Evolutionary conservation across 2,329 filamentous ascomycete genomes (phyloP).

Genomic region (Hymenoscyphus scutula): DNA sequence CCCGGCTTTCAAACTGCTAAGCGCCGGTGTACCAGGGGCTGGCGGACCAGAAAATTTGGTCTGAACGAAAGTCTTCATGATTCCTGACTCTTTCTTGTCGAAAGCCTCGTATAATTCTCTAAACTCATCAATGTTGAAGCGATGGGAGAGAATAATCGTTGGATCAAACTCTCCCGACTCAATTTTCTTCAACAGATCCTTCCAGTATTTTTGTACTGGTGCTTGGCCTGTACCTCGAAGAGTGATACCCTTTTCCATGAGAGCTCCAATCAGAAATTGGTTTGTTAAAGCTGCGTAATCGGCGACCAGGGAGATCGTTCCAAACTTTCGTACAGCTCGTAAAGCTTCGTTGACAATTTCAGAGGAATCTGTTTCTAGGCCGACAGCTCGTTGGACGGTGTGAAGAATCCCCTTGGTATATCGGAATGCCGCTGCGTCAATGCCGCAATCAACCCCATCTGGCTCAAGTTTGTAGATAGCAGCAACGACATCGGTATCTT

Average conservation of each 20-base stretch:
- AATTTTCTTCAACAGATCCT: constrained; percentile 66
- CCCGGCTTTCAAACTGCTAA: constrained; percentile 42
- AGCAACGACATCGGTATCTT: constrained; percentile 51
- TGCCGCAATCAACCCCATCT: constrained; percentile 57
- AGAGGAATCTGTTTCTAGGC: constrained; percentile 61
- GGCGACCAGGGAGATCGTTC: constrained; percentile 59
- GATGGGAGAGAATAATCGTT: constrained; percentile 76
- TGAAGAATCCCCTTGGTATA: constrained; percentile 59
- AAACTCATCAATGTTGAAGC: constrained; percentile 71
- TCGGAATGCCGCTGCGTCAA: constrained; percentile 64
- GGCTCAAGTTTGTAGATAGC: constrained; percentile 58
- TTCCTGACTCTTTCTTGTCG: constrained; percentile 58
- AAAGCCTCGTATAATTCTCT: constrained; percentile 63
- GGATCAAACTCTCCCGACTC: constrained; percentile 69
- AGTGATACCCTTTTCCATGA: constrained; percentile 64
- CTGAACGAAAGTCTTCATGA: constrained; percentile 77
- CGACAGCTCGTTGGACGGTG: constrained; percentile 52
- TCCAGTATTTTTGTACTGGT: constrained; percentile 75
- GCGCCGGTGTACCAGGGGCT: constrained; percentile 46
- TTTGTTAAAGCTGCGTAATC: constrained; percentile 47
- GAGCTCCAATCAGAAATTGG: constrained; percentile 62
- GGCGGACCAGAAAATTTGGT: constrained; percentile 55
- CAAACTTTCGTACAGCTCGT: constrained; percentile 49
- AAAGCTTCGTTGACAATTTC: constrained; percentile 58
- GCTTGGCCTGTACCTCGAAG: constrained; percentile 64